Conservation (phyloP, 2,329 filamentous ascomycete species). For the Aspergillus oerlinghausenensis region DNA sequence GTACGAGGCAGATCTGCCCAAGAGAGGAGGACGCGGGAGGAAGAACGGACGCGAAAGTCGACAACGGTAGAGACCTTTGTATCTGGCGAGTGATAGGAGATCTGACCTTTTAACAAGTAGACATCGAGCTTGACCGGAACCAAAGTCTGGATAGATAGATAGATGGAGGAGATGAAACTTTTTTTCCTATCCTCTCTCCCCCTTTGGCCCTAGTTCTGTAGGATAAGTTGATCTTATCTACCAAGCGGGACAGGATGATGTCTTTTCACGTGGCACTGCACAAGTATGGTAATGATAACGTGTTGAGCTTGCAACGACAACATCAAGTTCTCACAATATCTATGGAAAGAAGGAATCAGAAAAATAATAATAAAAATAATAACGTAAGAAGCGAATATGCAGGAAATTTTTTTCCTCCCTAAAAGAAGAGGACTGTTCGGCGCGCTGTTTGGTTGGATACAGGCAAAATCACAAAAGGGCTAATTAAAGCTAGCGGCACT, state of each 20-base stretch:
- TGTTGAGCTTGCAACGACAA: neutral
- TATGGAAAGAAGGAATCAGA: neutral
- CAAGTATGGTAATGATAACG: neutral
- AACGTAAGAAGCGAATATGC: neutral
- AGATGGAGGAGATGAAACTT: neutral
- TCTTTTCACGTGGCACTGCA: neutral
- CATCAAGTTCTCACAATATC: neutral
- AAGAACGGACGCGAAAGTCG: neutral
- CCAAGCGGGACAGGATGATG: neutral
- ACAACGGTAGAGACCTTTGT: neutral
- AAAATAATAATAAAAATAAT: neutral
- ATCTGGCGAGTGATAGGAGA: neutral
- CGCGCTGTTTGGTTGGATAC: neutral
- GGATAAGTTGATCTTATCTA: neutral
- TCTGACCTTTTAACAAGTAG: neutral
- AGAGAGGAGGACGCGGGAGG: neutral
- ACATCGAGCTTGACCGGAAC: neutral
- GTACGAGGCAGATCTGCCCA: constrained; percentile 4
- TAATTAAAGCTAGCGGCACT: neutral
- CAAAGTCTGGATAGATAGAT: neutral
- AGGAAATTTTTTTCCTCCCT: neutral
- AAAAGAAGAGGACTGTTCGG: neutral
- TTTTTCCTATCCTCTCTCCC: neutral
- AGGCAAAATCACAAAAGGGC: neutral
- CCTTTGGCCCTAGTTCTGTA: neutral